A percentile compares a stretch with the other conserved stretches of the same genome.
Evolutionary conservation across 1,139 yeast genomes (phyloP).

Genomic region (Yamadazyma pseudoaaseri): DNA sequence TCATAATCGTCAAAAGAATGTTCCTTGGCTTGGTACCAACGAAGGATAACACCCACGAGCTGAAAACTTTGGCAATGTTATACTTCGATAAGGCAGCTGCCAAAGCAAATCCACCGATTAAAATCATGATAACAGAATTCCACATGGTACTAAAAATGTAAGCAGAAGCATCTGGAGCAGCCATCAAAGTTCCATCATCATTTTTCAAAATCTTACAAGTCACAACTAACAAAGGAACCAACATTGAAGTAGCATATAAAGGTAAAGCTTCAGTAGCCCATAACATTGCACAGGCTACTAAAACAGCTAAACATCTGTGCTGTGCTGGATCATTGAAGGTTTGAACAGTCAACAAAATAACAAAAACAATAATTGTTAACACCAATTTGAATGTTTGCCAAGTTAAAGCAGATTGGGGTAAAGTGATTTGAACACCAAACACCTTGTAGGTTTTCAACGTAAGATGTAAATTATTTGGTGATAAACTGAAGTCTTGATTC

Average conservation of each 20-base stretch:
- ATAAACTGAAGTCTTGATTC: constrained; percentile 25
- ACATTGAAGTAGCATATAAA: constrained; percentile 61
- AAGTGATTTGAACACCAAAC: constrained; percentile 18
- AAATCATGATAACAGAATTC: constrained; percentile 69
- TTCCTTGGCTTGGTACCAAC: constrained; percentile 70
- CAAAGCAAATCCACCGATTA: constrained; percentile 70
- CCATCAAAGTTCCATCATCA: constrained; percentile 54
- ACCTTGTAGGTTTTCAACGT: constrained; percentile 12
- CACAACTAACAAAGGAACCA: constrained; percentile 60
- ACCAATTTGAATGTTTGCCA: constrained; percentile 45
- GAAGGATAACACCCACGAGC: constrained; percentile 60
- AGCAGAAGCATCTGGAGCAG: constrained; percentile 53
- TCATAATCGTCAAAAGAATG: constrained; percentile 63
- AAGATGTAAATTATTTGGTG: constrained; percentile 21
- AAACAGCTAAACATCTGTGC: constrained; percentile 75
- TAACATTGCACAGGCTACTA: constrained; percentile 72
- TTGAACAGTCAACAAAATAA: constrained; percentile 49
- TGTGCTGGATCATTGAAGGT: constrained; percentile 71
- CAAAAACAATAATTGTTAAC: constrained; percentile 43
- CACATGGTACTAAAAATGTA: constrained; percentile 63
- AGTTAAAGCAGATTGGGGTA: constrained; percentile 32
- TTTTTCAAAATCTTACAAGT: constrained; percentile 56
- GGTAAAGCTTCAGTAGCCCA: constrained; percentile 87
- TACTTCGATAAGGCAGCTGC: constrained; percentile 74
- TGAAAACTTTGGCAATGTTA: constrained; percentile 64